These are phyloP conservation scores for Rosa rugosa DNA, from an alignment of 306 rosid species.

Conservation along the genomic window DNA sequence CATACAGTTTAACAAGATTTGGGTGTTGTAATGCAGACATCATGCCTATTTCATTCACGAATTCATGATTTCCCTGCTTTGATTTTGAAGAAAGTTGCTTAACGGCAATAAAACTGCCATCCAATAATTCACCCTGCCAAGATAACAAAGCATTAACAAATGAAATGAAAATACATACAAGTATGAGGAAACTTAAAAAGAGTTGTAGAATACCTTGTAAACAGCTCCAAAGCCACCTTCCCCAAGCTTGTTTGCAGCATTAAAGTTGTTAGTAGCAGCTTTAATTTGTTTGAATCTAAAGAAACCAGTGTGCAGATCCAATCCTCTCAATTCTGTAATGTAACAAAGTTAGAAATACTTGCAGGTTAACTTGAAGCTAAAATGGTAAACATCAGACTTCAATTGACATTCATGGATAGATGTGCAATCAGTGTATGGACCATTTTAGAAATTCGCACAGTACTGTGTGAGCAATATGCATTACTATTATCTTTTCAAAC, in stretches of 20 bases:
- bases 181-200: not conserved
- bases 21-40: slow-evolving; percentile 32
- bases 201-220: slow-evolving; percentile 6
- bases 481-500: slow-evolving; percentile 18
- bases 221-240: slow-evolving; percentile 29
- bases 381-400: not conserved
- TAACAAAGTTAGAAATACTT: not conserved
- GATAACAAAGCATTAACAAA: not conserved
- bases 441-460: not conserved
- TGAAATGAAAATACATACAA: not conserved
- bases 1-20: slow-evolving; percentile 22
- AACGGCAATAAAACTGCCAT: slow-evolving; percentile 23
- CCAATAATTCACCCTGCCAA: slow-evolving; percentile 19
- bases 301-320: slow-evolving; percentile 32
- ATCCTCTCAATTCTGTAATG: slow-evolving; percentile 20
- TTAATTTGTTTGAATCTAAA: slow-evolving; percentile 47
- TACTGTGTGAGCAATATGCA: not conserved
- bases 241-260: slow-evolving; percentile 14
- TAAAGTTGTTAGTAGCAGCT: slow-evolving; percentile 5
- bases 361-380: not conserved
- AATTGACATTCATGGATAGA: not conserved
- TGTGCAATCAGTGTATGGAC: not conserved
- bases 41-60: slow-evolving; percentile 31
- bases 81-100: slow-evolving; percentile 32
- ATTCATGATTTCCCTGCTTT: slow-evolving; percentile 31